Evolutionary conservation across 2,329 filamentous ascomycete genomes (phyloP), one percentile per base, ranked within the genome.

Genomic region (Magnaporthiopsis rhizophila): DNA sequence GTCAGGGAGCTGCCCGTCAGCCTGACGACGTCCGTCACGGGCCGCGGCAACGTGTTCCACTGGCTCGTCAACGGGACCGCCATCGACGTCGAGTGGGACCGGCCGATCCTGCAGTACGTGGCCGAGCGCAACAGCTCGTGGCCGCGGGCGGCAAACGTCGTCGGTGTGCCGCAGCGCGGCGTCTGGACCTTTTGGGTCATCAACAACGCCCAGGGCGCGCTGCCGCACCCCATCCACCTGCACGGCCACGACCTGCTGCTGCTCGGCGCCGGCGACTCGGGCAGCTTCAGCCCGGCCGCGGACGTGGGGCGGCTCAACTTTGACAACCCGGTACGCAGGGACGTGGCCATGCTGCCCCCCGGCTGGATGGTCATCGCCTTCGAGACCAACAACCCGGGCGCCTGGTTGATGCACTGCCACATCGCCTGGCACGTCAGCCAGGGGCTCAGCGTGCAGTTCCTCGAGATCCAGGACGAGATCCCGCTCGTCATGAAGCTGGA

Each of bases 401-500:
- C 73, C 9, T 79, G 77, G 77, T 65, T 77, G 56, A 71, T 79
- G 68, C 77, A 79, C 66, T 79, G 76, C 69, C 77, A 79, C 66
- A 79, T 80, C 66, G 75, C 75, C 15, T 80, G 75, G 79, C 81
- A 83, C 68, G 73, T 78, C 32, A 71, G 70, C 62, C 74, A 77
- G 65, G 80, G 79, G 56, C 74, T 83, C 5, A 78, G 75, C 6
- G 69, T 82, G 56, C 81, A 84, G 70, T 82, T 83, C 67, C 66
- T 83, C 24, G 82, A 68, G 64, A 50, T 61, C 15, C 18, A 59
- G 58, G 34, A 11, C 21, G 62, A 64, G 58, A 64, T 64, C 32
- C 32, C 28, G n/a, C 36, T 18, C 9, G 57, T 58, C 15, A 64
- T 64, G 62, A 50, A 64, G 30, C 62, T 64, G 56, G 58, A 64